phyloP scores from a whole-genome alignment of 768 basidiomycete genomes.

The Termitomyces sp. region DNA sequence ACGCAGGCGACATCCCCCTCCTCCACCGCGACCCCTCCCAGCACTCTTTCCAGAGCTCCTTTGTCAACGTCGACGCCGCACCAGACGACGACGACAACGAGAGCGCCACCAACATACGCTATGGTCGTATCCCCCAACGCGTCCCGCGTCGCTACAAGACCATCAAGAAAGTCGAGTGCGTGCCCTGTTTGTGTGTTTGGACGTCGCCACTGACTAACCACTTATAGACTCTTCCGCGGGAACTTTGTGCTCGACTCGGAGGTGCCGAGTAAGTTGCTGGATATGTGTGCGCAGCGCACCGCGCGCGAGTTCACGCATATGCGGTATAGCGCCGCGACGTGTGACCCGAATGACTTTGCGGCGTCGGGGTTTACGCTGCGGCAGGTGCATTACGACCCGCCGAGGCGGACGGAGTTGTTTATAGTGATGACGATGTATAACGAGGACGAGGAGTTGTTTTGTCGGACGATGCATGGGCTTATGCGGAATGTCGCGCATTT shows the following conservation, averaged over 20 bases:
- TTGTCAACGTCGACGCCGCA: slow-evolving; percentile 12
- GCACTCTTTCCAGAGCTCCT: slow-evolving; percentile 18
- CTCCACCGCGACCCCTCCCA: slow-evolving; percentile 35
- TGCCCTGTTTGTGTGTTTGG: slow-evolving; percentile 10
- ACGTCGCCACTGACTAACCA: no score
- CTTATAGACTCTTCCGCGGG: slow-evolving; percentile 72
- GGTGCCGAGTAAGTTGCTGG: slow-evolving; percentile 87
- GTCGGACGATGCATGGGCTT: slow-evolving; percentile 91
- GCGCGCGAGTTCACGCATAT: slow-evolving; percentile 94
- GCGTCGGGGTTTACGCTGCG: slow-evolving; percentile 79
- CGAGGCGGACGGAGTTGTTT: slow-evolving; percentile 87
- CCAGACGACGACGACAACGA: slow-evolving; percentile 22
- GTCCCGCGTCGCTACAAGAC: slow-evolving; percentile 91
- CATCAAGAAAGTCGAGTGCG: slow-evolving; percentile 84
- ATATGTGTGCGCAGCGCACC: slow-evolving; percentile 68
- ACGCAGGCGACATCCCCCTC: slow-evolving; percentile 65
- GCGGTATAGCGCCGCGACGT: slow-evolving; percentile 94
- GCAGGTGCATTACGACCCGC: slow-evolving; percentile 88
- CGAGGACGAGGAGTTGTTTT: slow-evolving; percentile 87
- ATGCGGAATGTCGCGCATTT: slow-evolving; percentile 92
- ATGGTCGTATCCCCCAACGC: slow-evolving; percentile 87
- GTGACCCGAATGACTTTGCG: slow-evolving; percentile 92
- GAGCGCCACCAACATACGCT: slow-evolving; percentile 57
- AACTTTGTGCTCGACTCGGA: slow-evolving; percentile 90
- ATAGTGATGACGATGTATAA: slow-evolving; percentile 99